phyloP scores from a whole-genome alignment of 2,329 filamentous ascomycete genomes.

The Tolypocladium amazonense region DNA sequence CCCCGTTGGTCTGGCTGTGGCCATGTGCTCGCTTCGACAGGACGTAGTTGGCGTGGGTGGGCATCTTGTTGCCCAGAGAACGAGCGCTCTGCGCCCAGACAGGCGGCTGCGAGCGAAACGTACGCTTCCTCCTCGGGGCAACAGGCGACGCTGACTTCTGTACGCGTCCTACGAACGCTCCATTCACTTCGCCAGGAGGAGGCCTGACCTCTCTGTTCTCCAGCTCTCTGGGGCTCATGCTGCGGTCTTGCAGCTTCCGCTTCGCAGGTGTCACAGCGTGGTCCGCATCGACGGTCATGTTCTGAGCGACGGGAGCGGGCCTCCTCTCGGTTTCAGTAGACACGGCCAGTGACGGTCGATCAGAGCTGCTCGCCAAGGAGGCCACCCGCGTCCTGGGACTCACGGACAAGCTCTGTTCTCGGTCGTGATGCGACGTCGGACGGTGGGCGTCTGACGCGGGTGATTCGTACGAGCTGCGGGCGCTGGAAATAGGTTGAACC shows the following conservation, averaged over 20 bases:
- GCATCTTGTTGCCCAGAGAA: conserved; percentile 22
- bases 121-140: conserved; percentile 27
- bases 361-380: conserved; percentile 35
- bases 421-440: conserved; percentile 47
- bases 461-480: conserved; percentile 34
- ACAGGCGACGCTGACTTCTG: conserved; percentile 20
- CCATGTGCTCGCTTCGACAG: conserved; percentile 27
- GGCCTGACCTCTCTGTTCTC: conserved; percentile 38
- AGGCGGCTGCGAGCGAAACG: conserved; percentile 26
- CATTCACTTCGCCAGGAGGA: conserved; percentile 39
- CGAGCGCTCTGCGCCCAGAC: conserved; percentile 36
- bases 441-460: conserved; percentile 30
- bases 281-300: conserved; percentile 18
- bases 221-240: conserved; percentile 37
- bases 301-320: conserved; percentile 10
- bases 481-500: conserved; percentile 15
- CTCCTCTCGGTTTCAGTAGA: conserved; percentile 16
- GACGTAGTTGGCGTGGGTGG: conserved; percentile 33
- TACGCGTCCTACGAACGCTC: conserved; percentile 13
- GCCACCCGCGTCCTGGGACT: conserved; percentile 65
- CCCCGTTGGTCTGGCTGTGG: conserved; percentile 25
- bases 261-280: conserved; percentile 26
- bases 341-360: conserved; percentile 10
- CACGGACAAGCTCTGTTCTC: conserved; percentile 62
- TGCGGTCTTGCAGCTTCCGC: conserved; percentile 27